A percentile compares a stretch with the other conserved stretches of the same genome.
Evolutionary conservation across 768 basidiomycete genomes (phyloP).

Genomic region (Thelephora ganbajun): DNA sequence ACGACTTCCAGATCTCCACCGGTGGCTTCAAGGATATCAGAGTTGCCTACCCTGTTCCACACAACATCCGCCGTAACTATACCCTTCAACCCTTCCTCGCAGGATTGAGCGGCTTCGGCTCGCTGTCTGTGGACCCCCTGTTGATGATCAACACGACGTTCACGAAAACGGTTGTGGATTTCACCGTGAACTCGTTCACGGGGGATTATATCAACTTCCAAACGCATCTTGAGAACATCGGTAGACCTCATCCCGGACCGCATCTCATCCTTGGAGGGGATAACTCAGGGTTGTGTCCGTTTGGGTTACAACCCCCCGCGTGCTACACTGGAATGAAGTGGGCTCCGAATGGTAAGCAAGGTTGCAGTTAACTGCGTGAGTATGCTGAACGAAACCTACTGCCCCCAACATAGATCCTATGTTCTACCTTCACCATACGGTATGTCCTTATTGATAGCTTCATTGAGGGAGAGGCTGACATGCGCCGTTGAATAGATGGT

Average conservation of each 20-base stretch:
- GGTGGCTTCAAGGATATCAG: conserved; percentile 17
- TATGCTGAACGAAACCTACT: no score
- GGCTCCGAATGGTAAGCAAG: background rate
- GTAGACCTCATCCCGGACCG: conserved; percentile 17
- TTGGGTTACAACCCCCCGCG: background rate
- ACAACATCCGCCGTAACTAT: conserved; percentile 20
- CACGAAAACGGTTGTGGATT: conserved; percentile 10
- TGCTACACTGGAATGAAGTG: background rate
- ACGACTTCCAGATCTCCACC: conserved; percentile 12
- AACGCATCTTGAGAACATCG: conserved; percentile 12
- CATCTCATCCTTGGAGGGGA: conserved; percentile 21
- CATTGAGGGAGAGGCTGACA: background rate
- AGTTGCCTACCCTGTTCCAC: conserved; percentile 20
- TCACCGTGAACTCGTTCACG: conserved; percentile 13
- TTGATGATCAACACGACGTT: conserved; percentile 7
- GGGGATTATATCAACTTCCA: conserved; percentile 22
- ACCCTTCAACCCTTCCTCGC: conserved; percentile 16
- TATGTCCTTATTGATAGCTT: conserved; percentile 5
- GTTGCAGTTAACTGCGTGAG: background rate
- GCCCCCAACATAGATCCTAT: conserved; percentile 15
- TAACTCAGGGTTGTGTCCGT: conserved; percentile 16
- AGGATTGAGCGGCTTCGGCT: background rate
- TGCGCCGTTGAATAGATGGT: conserved; percentile 18
- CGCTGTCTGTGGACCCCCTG: conserved; percentile 7
- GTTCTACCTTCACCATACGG: conserved; percentile 23